Conservation (phyloP, 768 basidiomycete species). For the Boletus coccyginus region DNA sequence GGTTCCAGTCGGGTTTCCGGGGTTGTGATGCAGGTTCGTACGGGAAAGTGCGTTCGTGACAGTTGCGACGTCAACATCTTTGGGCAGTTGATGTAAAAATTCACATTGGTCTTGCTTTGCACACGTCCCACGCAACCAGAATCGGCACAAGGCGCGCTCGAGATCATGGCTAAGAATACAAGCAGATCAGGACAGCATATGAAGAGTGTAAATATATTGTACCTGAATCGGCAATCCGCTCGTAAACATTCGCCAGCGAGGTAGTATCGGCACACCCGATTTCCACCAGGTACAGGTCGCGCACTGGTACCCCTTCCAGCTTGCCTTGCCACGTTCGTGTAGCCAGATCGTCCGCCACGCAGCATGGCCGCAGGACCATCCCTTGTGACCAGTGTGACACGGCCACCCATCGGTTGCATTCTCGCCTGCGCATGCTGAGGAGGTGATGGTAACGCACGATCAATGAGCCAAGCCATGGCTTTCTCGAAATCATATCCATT, state of each 20-base stretch:
- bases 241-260: constrained; percentile 94
- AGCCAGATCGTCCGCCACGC: constrained; percentile 45
- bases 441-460: constrained; percentile 55
- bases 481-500: constrained; percentile 95
- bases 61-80: constrained; percentile 75
- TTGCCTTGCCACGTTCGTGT: constrained; percentile 19
- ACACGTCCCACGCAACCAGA: constrained; percentile 97
- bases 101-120: constrained; percentile 97
- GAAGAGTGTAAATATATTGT: constrained; percentile 20
- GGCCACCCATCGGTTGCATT: constrained; percentile 62
- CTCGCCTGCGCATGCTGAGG: constrained; percentile 40
- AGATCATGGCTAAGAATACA: constrained; percentile 73
- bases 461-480: constrained; percentile 93
- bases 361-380: constrained; percentile 40
- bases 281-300: constrained; percentile 45
- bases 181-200: constrained; percentile 10
- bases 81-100: constrained; percentile 89
- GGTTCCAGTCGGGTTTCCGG: constrained; percentile 37
- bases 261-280: constrained; percentile 92
- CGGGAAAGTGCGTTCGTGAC: constrained; percentile 67
- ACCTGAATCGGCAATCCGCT: constrained; percentile 99
- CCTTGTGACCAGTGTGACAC: constrained; percentile 63
- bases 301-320: constrained; percentile 26
- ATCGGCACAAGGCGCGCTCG: constrained; percentile 90
- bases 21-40: constrained; percentile 50